Evolutionary conservation across 495 filamentous ascomycete species (phyloP), one percentile per base, ranked within the genome.

Genomic region (Jackrogersella multiformis): DNA sequence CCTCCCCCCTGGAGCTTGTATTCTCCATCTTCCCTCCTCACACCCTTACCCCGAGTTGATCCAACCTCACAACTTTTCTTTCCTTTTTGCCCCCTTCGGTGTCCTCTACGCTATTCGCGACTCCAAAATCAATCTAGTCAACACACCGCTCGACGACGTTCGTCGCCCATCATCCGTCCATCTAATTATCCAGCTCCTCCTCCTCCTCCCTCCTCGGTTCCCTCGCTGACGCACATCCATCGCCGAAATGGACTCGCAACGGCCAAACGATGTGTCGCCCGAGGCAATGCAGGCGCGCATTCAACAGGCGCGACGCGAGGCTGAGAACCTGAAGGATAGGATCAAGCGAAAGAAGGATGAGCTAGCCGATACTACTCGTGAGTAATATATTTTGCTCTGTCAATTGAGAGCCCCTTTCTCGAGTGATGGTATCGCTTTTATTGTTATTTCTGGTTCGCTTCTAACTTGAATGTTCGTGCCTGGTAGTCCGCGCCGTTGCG

Each of bases 311-410:
- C 88, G 95, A 82, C 92, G 95, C 83, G 95, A 99, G 85, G 95
- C 95, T 67, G 95, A 99, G 84, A 93, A 90, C 36, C 82, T 99
- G 67, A 99, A 99, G 86, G 95, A 98, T 78, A 89, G 92, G 81
- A 99, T 99, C 86, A 99, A 96, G 89, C 88, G 93, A 82, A 95
- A 95, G 86, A 99, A 97, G 90, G 95, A 99, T 87, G 95, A 98
- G 79, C 85, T 99, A 69, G 96, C 94, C 73, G 95, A 99, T 80
- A 94, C 93, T 65, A 94, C 94, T 71, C 88, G 95, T 99, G 86
- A 87, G 94, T 88, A 48, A 32, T 51, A n/a, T 55, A 46, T 23
- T 38, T 39, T 56, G 39, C 5, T 30, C 42, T 42, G n/a, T 54
- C 56, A 42, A 60, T 69, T 67, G 39, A 59, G 18, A 7, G 45